Conservation (phyloP, 176 grass and related monocot genomes). For the Musa schizocarpa region DNA sequence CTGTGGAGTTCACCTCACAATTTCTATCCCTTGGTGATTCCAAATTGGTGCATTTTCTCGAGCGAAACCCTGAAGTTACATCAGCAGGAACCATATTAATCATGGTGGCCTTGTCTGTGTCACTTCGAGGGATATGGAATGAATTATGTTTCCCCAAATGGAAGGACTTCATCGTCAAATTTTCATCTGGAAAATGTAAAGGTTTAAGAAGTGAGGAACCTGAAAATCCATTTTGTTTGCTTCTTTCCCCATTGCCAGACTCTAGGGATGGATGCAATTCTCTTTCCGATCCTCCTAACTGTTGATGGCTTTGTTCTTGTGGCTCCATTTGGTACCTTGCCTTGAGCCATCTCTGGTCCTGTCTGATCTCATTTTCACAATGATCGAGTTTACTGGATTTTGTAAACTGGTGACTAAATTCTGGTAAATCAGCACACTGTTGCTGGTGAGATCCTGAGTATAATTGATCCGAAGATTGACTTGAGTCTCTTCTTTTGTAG, state of each 20-base stretch:
- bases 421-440: not conserved
- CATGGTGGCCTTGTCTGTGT: not conserved
- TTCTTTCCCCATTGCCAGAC: not conserved
- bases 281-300: not conserved
- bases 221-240: not conserved
- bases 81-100: not conserved
- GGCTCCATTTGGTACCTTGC: not conserved
- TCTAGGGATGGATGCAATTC: not conserved
- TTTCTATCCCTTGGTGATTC: slow-evolving; percentile 2
- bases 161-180: not conserved
- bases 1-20: not conserved
- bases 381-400: not conserved
- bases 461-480: not conserved
- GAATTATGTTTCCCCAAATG: slow-evolving; percentile 8
- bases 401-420: not conserved
- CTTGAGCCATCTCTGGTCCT: not conserved
- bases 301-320: not conserved
- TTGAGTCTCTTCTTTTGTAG: not conserved
- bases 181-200: not conserved
- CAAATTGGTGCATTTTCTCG: not conserved
- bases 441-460: not conserved
- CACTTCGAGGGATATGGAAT: not conserved
- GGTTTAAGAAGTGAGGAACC: not conserved
- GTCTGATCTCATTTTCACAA: not conserved
- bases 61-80: not conserved